Evolutionary conservation across 768 basidiomycete genomes (phyloP), one percentile per base, ranked within the genome.

Genomic region (Artomyces pyxidatus): DNA sequence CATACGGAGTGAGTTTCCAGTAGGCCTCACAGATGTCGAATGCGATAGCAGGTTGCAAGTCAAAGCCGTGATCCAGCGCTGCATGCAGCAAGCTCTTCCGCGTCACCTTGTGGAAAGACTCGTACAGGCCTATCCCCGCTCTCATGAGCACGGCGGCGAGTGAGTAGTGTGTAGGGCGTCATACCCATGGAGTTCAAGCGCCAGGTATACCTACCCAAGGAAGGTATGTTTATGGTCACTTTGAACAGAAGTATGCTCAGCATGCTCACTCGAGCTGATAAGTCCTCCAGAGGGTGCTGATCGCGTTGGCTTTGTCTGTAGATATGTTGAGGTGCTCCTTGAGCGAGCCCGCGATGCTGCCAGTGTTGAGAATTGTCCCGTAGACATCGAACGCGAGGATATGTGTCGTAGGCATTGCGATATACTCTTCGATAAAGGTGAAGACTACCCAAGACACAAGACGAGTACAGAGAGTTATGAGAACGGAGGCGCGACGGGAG

Each of bases 321-420:
- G 44, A 44, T 14, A 48, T 7, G 25, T 17, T 32, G 22, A 52
- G 22, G 12, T 41, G 46, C 12, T 32, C 21, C 29, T 43, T 17
- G 3, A 63, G 22, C 6, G 47, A 48, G 28, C 38, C 28, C 14
- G 54, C 21, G 22, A 65, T 58, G 39, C 54, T 49, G 29, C 43
- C 49, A 6, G 63, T 64, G 44, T 65, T 54, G 17, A 65, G 56
- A 21, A 65, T 42, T 6, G 64, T 65, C 9, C 64, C 64, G 39
- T 64, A 65, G 42, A 65, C 54, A 46, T 65, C 64, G 42, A 65
- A 61, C 9, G 63, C 64, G n/a, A 65, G 50, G 22, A 60, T 48
- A 22, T 55, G 55, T n/a, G n/a, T n/a, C n/a, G n/a, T n/a, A n/a
- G n/a, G n/a, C n/a, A n/a, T n/a, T n/a, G n/a, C n/a, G n/a, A n/a